Conservation (phyloP, 2,329 filamentous ascomycete species). For the Escovopsis sp. region DNA sequence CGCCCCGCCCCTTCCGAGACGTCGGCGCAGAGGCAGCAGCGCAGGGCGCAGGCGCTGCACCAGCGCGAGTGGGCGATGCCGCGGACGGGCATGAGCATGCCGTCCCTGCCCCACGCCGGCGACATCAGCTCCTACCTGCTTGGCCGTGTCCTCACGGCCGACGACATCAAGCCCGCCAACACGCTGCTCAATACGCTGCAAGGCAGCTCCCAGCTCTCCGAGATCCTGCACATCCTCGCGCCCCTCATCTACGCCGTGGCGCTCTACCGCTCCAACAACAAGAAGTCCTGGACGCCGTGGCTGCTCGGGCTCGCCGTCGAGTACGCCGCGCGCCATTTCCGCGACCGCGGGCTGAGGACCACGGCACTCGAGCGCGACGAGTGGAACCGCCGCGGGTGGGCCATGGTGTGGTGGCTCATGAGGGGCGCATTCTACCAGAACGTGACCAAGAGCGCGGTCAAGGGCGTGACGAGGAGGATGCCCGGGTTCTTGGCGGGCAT, state of each 20-base stretch:
- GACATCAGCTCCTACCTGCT: conserved; percentile 82
- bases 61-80: conserved; percentile 76
- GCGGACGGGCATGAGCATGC: conserved; percentile 75
- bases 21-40: conserved; percentile 1
- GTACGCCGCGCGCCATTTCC: conserved; percentile 73
- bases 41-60: conserved; percentile 19
- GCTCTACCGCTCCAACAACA: conserved; percentile 57
- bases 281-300: conserved; percentile 85
- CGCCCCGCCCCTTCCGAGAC: conserved; percentile 2
- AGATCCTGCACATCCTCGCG: conserved; percentile 81
- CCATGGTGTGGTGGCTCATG: conserved; percentile 91
- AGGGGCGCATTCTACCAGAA: conserved; percentile 94
- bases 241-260: conserved; percentile 77
- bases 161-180: conserved; percentile 88
- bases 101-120: conserved; percentile 62
- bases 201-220: conserved; percentile 60
- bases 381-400: conserved; percentile 75
- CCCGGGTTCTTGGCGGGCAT: conserved; percentile 72
- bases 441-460: conserved; percentile 62
- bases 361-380: conserved; percentile 84
- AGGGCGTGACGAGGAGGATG: conserved; percentile 59
- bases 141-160: conserved; percentile 79
- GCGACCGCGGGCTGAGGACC: conserved; percentile 60
- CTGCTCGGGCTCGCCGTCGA: conserved; percentile 73
- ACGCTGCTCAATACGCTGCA: conserved; percentile 72